Evolutionary conservation across 2,329 filamentous ascomycete species (phyloP).

Genomic region (Paracorniculantispora psalliotae): DNA sequence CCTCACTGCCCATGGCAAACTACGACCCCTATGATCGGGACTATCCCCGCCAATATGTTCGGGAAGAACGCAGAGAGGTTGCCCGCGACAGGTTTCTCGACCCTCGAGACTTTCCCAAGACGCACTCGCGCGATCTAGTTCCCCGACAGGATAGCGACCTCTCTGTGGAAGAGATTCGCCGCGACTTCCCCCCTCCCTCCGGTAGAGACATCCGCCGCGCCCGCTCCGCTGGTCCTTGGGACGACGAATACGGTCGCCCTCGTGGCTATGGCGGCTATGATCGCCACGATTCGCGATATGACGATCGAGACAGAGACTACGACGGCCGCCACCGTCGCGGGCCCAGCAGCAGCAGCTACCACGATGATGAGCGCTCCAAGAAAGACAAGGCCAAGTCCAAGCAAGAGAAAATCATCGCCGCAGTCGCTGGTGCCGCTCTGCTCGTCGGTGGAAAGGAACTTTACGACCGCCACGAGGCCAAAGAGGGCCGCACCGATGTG

Average conservation of each 20-base stretch:
- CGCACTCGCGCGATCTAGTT: constrained; percentile 48
- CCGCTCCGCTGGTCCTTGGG: constrained; percentile 60
- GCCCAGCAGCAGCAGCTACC: constrained; percentile 46
- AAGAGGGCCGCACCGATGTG: constrained; percentile 43
- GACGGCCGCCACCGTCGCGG: constrained; percentile 42
- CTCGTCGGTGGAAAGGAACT: constrained; percentile 63
- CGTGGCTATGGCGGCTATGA: constrained; percentile 43
- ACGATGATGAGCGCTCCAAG: constrained; percentile 54
- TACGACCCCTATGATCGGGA: constrained; percentile 54
- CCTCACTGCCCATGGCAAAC: constrained; percentile 31
- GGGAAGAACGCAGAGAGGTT: constrained; percentile 49
- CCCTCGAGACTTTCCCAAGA: constrained; percentile 44
- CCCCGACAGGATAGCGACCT: constrained; percentile 67
- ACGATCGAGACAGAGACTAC: constrained; percentile 27
- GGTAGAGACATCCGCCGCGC: constrained; percentile 52
- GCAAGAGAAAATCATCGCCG: constrained; percentile 62
- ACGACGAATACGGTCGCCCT: constrained; percentile 45
- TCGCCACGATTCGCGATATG: constrained; percentile 32
- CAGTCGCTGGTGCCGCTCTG: constrained; percentile 59
- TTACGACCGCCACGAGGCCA: constrained; percentile 58
- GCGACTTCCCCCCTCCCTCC: constrained; percentile 74
- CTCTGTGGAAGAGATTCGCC: constrained; percentile 74
- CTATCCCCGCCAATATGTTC: constrained; percentile 46
- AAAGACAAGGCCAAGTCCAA: constrained; percentile 48
- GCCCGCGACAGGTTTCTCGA: constrained; percentile 51